Evolutionary conservation across 2,329 filamentous ascomycete species (phyloP), one percentile per base, ranked within the genome.

Genomic region (Nectriaceae sp.): DNA sequence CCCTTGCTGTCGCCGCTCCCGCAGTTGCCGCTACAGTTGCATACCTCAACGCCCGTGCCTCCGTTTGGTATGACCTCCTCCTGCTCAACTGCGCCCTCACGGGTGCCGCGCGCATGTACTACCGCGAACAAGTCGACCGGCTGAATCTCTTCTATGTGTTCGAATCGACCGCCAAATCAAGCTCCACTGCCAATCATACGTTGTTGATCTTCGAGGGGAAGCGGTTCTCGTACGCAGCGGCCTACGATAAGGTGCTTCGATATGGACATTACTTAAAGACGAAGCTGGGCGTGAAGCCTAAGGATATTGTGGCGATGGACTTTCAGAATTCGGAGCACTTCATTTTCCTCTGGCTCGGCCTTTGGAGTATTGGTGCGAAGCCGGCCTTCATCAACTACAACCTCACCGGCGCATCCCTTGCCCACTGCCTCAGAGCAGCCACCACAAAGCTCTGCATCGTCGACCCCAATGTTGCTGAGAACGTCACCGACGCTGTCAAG

Each of bases 311-410:
- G 16, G 90, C 89, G 8, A 77, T 96, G 58, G 80, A 94, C 66
- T 88, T 89, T 57, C 85, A 88, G 69, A 96, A 96, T 65, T 89
- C 84, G 35, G 84, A 90, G n/a, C 78, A 79, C 3, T 93, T 90
- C 61, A 62, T 93, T 21, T 89, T 92, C 64, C 54, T 95, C 8
- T 82, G 85, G 77, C 75, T 92, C 46, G 90, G 86, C 0, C 70
- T 96, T 24, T 96, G 90, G 90, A 83, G 85, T 22, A 83, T 96
- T 49, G 91, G 91, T 11, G 90, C 88, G 0, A 84, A 84, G 47
- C 90, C 90, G 0, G 90, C 90, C 0, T 90, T 94, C 59, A 87
- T 96, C 71, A 96, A 96, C 70, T 93, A 92, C 70, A 94, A 94
- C 64, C 73, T 96, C 41, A 78, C 80, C 0, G 86, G 84, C 11